Evolutionary conservation across 139 green algal species (phyloP).

Genomic region (Yamagishiella unicocca): DNA sequence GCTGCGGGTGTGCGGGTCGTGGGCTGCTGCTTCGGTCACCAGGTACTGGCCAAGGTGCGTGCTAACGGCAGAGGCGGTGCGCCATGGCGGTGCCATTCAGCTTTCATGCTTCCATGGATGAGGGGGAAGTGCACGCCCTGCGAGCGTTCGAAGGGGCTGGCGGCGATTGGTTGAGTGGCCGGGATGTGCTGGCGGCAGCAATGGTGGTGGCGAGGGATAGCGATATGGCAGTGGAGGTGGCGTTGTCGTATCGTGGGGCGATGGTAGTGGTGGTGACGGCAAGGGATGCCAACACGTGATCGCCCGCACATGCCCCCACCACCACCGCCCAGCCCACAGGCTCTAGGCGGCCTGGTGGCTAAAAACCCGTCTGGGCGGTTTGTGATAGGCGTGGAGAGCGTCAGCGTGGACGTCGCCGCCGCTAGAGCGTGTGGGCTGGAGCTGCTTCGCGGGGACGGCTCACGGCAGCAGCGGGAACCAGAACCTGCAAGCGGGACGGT

Average conservation of each 20-base stretch:
- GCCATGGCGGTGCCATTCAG: too few species aligned
- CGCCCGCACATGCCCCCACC: neutral
- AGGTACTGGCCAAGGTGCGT: conserved; percentile 55
- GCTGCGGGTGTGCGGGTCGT: conserved; percentile 42
- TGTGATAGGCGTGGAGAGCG: conserved; percentile 42
- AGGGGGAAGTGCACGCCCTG: too few species aligned
- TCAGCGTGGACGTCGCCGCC: neutral
- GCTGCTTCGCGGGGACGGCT: neutral
- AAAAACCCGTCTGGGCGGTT: conserved; percentile 66
- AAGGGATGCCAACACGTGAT: too few species aligned
- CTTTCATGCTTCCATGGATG: too few species aligned
- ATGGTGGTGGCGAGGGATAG: too few species aligned
- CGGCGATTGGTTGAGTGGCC: too few species aligned
- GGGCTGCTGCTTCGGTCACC: conserved; percentile 71
- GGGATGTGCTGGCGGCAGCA: too few species aligned
- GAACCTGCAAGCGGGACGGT: too few species aligned
- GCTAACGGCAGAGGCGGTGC: neutral
- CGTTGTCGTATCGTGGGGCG: too few species aligned
- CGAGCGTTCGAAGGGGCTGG: too few species aligned
- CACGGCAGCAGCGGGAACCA: neutral
- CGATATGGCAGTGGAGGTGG: too few species aligned
- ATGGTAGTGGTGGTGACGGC: too few species aligned
- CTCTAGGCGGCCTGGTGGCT: conserved; percentile 63
- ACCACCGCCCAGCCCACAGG: neutral
- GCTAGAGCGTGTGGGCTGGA: neutral